phyloP scores from a whole-genome alignment of 768 basidiomycete species.

The Trametes cingulata region DNA sequence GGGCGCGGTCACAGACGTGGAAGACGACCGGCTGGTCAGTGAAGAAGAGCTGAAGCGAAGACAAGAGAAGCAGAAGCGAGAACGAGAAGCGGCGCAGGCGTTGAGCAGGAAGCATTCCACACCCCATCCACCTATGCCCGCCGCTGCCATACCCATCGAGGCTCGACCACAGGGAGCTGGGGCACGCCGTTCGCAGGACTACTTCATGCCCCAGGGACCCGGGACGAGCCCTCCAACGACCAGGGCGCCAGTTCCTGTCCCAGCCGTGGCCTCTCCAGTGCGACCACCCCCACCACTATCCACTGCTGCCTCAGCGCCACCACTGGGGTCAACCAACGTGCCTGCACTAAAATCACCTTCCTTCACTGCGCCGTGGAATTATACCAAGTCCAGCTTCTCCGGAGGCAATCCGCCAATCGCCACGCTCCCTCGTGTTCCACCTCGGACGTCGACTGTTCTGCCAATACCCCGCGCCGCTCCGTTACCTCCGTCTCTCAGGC shows the following conservation, averaged over 20 bases:
- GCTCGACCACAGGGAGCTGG: slow-evolving; percentile 14
- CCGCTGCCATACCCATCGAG: slow-evolving; percentile 24
- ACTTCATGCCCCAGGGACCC: slow-evolving; percentile 20
- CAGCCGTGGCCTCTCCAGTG: slow-evolving; percentile 18
- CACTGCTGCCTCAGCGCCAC: slow-evolving; percentile 17
- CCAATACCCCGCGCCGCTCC: slow-evolving; percentile 2
- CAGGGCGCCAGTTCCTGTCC: slow-evolving; percentile 10
- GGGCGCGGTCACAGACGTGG: slow-evolving; percentile 51
- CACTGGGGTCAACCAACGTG: slow-evolving; percentile 15
- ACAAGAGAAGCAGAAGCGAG: slow-evolving; percentile 26
- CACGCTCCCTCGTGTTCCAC: slow-evolving; percentile 52
- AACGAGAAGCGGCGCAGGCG: slow-evolving; percentile 27
- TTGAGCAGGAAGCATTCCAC: slow-evolving; percentile 16
- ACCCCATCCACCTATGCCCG: slow-evolving; percentile 25
- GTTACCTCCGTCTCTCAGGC: slow-evolving; percentile 10
- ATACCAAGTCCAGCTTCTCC: slow-evolving; percentile 53
- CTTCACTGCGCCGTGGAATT: slow-evolving; percentile 55
- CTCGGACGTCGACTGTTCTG: slow-evolving; percentile 18
- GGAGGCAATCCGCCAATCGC: slow-evolving; percentile 43
- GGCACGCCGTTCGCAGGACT: slow-evolving; percentile 24
- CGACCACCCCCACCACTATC: slow-evolving; percentile 22
- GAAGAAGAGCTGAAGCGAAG: slow-evolving; percentile 50
- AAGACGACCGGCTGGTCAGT: slow-evolving; percentile 66
- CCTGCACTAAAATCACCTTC: slow-evolving; percentile 21
- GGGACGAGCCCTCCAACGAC: slow-evolving; percentile 22